Evolutionary conservation across 1,284 basidiomycete species (phyloP), one percentile per base, ranked within the genome.

Genomic region (Caloboletus firmus): DNA sequence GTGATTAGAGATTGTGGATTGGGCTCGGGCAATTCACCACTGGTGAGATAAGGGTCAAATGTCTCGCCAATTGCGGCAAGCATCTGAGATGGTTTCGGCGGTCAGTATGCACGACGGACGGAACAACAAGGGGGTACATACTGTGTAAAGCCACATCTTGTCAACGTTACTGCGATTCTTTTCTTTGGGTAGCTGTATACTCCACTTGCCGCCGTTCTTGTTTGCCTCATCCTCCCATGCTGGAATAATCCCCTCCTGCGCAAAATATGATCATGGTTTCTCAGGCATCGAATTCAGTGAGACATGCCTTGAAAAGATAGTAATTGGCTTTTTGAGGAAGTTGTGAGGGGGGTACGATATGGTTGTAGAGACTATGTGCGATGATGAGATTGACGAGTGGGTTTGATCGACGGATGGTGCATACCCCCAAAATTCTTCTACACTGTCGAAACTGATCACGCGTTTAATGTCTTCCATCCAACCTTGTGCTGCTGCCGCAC

Each of bases 391-490:
- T 24, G 59, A 52, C 13, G 32, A 26, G 22, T 6, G 37, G 36
- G 34, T 36, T 47, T 35, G 44, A 53, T 47, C 26, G 57, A 50
- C 32, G 30, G 43, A 54, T 40, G 35, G 26, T 30, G 77, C 85
- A 62, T 62, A 91, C 87, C 95, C 94, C 95, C 95, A 98, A 74
- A 98, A 98, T 73, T 97, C 95, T 75, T 98, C 95, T 26, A 98
- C 94, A 58, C 89, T 93, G 69, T 95, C 90, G 68, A 98, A 95
- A 59, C 81, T 86, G 67, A 97, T 93, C 52, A 98, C 93, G 57
- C 90, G 88, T 68, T 95, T 93, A 69, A 98, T 95, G 68, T 96
- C 93, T 65, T 97, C 95, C 89, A 97, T 95, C 95, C 95, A 98
- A 35, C 91, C 91, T 65, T 86, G 84, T 22, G 86, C 88, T 51